Base-by-base conservation (phyloP, 2,329 filamentous ascomycete species). In the Tympanopsis confertula region DNA sequence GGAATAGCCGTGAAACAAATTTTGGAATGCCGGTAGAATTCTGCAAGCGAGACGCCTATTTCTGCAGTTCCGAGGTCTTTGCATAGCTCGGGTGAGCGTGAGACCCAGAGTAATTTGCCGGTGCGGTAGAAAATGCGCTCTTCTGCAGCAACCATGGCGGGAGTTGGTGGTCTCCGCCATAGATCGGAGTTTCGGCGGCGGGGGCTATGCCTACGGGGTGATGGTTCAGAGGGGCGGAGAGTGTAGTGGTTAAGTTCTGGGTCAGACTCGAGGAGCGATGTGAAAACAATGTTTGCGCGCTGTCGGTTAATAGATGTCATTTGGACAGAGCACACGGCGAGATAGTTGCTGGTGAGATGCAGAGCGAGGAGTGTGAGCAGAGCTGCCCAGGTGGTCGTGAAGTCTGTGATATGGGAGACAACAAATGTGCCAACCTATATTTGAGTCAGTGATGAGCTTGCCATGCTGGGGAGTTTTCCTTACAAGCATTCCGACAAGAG, bases 251-350 rank as follows among this genome's bases (percentile, higher is more conserved):
- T 7, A 13, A 33, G 30, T 12, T 10, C 30, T 10, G 30, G 30
- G 15, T 33, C 30, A 12, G 30, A 33, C 10, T 17, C 30, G 10
- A 33, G 30, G 7, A 33, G 15, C 72, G 50, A n/a, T 61, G 73
- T 72, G 46, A 80, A 71, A 20, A 81, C 64, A 17, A 84, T 68
- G 46, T 74, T 78, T 3, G 78, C 76, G 32, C 80, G 63, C 51
- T 84, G 78, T 4, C 77, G 62, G 52, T 83, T 84, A 24, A 84
- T 59, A 13, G 69, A 76, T 19, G 67, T 68, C 70, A 84, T 75
- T 47, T 69, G 74, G 14, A 85, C 78, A 13, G 78, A 68, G 40
- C 69, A 65, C 3, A 85, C 79, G 19, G 80, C 80, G 19, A 67
- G 61, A 47, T 81, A 77, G 49, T 84, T 85, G 15, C 70, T 74